Evolutionary conservation across 306 rosid genomes (phyloP).

Genomic region (Ziziphus jujuba): DNA sequence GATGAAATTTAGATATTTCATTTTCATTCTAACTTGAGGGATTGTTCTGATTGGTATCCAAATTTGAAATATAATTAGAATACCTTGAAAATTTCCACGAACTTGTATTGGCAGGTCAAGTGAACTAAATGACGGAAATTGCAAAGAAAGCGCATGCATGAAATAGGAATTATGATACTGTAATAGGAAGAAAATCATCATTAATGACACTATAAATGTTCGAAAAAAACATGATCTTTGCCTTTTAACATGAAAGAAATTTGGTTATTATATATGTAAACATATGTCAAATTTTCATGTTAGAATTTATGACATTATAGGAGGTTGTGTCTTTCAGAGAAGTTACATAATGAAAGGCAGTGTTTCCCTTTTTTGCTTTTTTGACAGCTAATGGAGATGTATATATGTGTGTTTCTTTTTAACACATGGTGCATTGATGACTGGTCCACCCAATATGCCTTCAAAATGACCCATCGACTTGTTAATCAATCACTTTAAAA

Average conservation of each 20-base stretch:
- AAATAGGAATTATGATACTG: conserved; percentile 7
- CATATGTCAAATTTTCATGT: not conserved
- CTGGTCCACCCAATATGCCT: not conserved
- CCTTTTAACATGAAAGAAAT: conserved; percentile 5
- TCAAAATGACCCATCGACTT: too few species aligned
- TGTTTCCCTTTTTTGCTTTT: conserved; percentile 9
- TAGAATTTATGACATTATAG: conserved; percentile 15
- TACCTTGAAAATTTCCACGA: not conserved
- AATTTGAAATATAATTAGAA: not conserved
- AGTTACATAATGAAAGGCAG: conserved; percentile 12
- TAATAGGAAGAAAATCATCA: not conserved
- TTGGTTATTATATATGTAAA: not conserved
- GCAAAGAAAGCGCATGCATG: not conserved
- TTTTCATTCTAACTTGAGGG: too few species aligned
- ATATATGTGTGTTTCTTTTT: conserved; percentile 11
- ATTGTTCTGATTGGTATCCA: too few species aligned
- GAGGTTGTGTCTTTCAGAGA: conserved; percentile 22
- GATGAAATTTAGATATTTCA: too few species aligned
- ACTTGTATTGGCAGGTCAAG: conserved; percentile 1
- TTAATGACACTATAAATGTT: conserved; percentile 4
- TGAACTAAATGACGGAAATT: not conserved
- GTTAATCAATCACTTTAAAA: not conserved
- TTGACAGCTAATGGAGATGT: conserved; percentile 20
- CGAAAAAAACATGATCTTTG: not conserved
- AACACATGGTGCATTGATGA: conserved; percentile 19